These are phyloP conservation scores for Microsporum ferrugineum DNA, from an alignment of 2,329 filamentous ascomycete genomes.

Conservation along the genomic window DNA sequence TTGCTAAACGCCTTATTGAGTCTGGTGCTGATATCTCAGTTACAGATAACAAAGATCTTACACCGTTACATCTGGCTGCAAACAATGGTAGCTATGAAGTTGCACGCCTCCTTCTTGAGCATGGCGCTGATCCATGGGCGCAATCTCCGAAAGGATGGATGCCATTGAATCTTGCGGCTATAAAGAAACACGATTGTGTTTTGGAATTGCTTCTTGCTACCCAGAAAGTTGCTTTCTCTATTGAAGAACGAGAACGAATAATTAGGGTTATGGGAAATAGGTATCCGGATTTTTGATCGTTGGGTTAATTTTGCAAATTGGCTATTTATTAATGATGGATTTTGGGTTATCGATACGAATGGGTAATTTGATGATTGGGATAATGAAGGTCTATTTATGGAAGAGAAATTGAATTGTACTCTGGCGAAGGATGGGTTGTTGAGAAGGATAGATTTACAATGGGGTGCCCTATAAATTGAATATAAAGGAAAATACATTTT, in stretches of 20 bases:
- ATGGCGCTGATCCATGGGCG: neutral
- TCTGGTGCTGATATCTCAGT: neutral
- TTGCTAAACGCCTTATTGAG: neutral
- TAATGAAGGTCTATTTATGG: neutral
- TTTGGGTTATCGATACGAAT: neutral
- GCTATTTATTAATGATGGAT: too few relatives aligned
- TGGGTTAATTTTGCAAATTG: neutral
- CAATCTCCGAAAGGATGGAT: neutral
- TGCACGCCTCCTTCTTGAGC: neutral
- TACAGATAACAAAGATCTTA: neutral
- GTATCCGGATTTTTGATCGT: neutral
- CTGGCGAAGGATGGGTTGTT: too few relatives aligned
- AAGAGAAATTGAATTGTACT: neutral
- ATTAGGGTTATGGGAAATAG: neutral
- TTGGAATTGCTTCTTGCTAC: neutral
- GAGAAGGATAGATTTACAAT: too few relatives aligned
- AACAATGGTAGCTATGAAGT: neutral
- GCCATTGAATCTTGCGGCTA: neutral
- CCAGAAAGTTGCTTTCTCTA: neutral
- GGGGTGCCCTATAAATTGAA: too few relatives aligned
- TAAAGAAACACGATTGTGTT: neutral
- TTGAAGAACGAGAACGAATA: neutral
- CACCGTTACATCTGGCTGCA: neutral
- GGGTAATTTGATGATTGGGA: neutral
- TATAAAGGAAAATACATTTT: too few relatives aligned